A percentile compares a stretch with the other conserved stretches of the same genome.
Evolutionary conservation across 2,329 filamentous ascomycete species (phyloP).

Genomic region (Acephala macrosclerotiorum): DNA sequence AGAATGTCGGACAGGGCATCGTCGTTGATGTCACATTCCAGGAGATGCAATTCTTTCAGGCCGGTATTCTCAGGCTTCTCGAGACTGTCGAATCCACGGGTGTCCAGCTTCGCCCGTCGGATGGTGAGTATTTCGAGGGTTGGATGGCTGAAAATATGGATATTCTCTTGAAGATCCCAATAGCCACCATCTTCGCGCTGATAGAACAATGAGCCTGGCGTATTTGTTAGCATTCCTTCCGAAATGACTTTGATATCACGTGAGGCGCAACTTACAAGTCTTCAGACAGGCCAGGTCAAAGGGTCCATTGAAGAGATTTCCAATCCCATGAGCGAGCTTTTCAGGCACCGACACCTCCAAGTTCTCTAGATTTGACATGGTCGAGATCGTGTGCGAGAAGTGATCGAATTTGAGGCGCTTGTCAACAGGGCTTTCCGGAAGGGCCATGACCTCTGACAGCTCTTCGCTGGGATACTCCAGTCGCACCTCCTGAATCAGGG

Average conservation of each 20-base stretch:
- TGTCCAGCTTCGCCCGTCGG: constrained; percentile 53
- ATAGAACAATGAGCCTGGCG: constrained; percentile 49
- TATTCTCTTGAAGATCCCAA: constrained; percentile 60
- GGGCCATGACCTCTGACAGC: constrained; percentile 51
- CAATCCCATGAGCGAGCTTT: constrained; percentile 53
- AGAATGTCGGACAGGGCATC: constrained; percentile 50
- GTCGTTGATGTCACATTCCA: constrained; percentile 60
- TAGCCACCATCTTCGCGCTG: constrained; percentile 53
- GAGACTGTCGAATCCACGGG: constrained; percentile 55
- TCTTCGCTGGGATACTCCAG: constrained; percentile 54
- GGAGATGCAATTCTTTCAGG: constrained; percentile 52
- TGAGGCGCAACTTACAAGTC: constrained; percentile 45
- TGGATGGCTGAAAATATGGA: constrained; percentile 59
- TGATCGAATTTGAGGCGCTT: constrained; percentile 50
- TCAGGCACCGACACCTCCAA: constrained; percentile 55
- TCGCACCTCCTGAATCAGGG: constrained; percentile 53
- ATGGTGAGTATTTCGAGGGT: constrained; percentile 56
- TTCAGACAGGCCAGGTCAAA: constrained; percentile 58
- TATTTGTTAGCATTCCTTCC: not conserved
- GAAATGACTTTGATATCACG: not conserved
- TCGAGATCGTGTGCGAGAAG: constrained; percentile 54
- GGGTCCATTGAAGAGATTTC: constrained; percentile 57
- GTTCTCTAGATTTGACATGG: constrained; percentile 58
- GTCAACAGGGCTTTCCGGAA: constrained; percentile 46
- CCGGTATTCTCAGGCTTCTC: constrained; percentile 56